These are phyloP conservation scores for Myxozyma monticola DNA, from an alignment of 805 yeast genomes.

Conservation along the genomic window DNA sequence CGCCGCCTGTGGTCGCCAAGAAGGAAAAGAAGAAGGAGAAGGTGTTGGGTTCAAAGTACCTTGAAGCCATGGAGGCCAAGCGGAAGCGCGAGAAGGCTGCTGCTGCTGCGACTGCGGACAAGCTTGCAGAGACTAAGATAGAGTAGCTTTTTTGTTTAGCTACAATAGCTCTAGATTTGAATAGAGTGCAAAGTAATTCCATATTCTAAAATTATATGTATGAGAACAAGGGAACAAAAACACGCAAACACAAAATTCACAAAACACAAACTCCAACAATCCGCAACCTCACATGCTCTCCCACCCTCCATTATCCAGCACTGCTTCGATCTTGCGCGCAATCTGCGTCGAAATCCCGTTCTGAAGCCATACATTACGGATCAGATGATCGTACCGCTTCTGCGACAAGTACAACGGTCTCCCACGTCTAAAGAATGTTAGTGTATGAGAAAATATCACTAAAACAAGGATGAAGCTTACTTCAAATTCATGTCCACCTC, in stretches of 20 bases:
- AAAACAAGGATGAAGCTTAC: constrained; percentile 13
- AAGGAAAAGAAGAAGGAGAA: constrained; percentile 71
- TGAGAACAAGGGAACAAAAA: too few relatives aligned
- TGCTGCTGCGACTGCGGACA: constrained; percentile 34
- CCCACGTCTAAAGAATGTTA: constrained; percentile 47
- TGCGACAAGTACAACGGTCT: constrained; percentile 68
- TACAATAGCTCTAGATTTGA: too few relatives aligned
- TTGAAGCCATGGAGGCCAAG: constrained; percentile 46
- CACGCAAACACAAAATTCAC: too few relatives aligned
- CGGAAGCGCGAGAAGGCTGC: constrained; percentile 20
- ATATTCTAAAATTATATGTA: too few relatives aligned
- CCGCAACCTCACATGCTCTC: constrained; percentile 50
- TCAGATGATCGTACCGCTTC: constrained; percentile 64
- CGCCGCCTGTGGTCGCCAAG: constrained; percentile 62
- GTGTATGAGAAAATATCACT: not conserved
- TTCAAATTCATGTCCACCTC: constrained; percentile 73
- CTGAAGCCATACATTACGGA: constrained; percentile 69
- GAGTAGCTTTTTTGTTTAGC: too few relatives aligned
- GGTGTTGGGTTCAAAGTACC: constrained; percentile 87
- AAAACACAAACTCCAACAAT: too few relatives aligned
- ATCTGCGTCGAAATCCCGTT: constrained; percentile 76
- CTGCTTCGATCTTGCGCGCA: constrained; percentile 76
- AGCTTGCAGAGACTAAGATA: not conserved
- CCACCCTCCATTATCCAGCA: constrained; percentile 93
- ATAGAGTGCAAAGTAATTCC: too few relatives aligned